These are phyloP conservation scores for Naganishia antarctica DNA, from an alignment of 768 basidiomycete genomes.

Conservation along the genomic window DNA sequence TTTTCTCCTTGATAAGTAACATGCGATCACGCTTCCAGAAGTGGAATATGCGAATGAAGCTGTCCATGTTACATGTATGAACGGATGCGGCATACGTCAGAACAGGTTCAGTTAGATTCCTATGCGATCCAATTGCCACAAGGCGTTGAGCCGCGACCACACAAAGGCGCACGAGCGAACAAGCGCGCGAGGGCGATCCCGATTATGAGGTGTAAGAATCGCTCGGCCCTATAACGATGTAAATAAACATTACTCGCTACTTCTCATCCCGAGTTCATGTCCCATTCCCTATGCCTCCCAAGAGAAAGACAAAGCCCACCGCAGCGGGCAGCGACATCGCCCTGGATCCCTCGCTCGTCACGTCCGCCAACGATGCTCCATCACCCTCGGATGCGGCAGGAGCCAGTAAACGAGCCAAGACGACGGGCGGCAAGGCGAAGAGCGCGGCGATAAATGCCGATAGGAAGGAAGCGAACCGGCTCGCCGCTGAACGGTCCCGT, in stretches of 20 bases:
- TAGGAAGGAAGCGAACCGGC: slow-evolving; percentile 46
- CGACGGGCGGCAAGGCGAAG: neutral
- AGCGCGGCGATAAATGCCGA: slow-evolving; percentile 23
- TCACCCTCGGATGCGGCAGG: neutral
- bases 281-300: neutral
- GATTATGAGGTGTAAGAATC: slow-evolving; percentile 3
- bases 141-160: no score
- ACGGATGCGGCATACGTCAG: no score
- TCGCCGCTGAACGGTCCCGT: slow-evolving; percentile 45
- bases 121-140: no score
- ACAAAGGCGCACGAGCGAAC: neutral
- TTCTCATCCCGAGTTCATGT: neutral
- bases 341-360: neutral
- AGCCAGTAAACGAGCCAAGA: slow-evolving; percentile 23
- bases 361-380: neutral
- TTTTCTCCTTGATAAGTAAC: no score
- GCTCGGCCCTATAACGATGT: neutral
- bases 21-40: no score
- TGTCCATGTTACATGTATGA: no score
- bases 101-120: no score
- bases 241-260: neutral
- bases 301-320: neutral
- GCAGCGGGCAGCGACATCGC: neutral
- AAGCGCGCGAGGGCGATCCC: neutral
- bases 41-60: no score